Evolutionary conservation across 192 early-diverging fungal genomes (phyloP).

Genomic region (Backusella parvicylindrica): DNA sequence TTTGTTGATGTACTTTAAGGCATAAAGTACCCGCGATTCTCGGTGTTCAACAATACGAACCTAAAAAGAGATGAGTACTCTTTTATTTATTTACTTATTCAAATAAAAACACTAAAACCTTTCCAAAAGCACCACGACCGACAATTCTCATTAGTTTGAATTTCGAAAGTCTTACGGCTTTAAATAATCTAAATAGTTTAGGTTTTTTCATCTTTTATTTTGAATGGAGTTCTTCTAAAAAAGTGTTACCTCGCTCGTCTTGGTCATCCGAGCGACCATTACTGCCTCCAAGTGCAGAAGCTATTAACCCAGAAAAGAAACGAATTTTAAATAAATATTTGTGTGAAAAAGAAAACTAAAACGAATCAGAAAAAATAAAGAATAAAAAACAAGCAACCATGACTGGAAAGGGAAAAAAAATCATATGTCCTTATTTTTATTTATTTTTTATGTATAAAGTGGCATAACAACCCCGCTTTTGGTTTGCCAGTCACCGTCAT

Average conservation of each 20-base stretch:
- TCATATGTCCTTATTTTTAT: background rate
- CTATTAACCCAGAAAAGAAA: conserved; percentile 12
- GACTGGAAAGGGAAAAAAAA: background rate
- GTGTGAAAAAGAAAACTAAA: background rate
- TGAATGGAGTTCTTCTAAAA: too few relatives aligned
- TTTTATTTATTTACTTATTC: background rate
- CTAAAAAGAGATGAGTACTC: conserved; percentile 34
- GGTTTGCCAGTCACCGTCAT: background rate
- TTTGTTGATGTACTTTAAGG: conserved; percentile 88
- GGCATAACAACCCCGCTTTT: background rate
- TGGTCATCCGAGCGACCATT: conserved; percentile 2
- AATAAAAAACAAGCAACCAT: background rate
- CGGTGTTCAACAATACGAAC: conserved; percentile 79
- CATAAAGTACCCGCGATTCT: conserved; percentile 67
- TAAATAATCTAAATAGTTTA: background rate
- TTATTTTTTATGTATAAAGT: too few relatives aligned
- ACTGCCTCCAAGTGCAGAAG: conserved; percentile 15
- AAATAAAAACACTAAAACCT: conserved; percentile 55
- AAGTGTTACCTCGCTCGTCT: conserved; percentile 1
- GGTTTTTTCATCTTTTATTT: background rate
- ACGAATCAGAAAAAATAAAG: too few relatives aligned
- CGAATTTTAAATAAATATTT: conserved; percentile 2
- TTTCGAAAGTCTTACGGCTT: conserved; percentile 67
- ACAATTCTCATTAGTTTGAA: conserved; percentile 74
- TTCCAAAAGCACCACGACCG: conserved; percentile 86